Evolutionary conservation across 208 protist genomes (phyloP).

Genomic region (Trypanosoma vivax): DNA sequence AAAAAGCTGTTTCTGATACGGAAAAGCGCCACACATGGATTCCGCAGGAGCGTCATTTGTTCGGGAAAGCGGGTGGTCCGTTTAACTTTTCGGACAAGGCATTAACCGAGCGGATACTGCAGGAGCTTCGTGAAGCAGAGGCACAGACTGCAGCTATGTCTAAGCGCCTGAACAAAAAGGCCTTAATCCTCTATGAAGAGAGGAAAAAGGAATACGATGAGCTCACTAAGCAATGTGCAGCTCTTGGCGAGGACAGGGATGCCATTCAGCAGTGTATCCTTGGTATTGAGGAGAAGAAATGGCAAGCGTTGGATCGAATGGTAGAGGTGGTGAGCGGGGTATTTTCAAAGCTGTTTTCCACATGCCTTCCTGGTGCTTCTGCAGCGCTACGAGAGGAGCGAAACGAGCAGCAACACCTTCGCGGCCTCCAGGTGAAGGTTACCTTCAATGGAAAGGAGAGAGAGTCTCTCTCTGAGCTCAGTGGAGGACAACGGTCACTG

Average conservation of each 20-base stretch:
- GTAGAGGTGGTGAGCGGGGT: conserved; percentile 93
- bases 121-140: conserved; percentile 72
- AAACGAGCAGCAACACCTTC: conserved; percentile 64
- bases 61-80: conserved; percentile 34
- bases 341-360: conserved; percentile 98
- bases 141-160: conserved; percentile 58
- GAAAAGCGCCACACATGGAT: conserved; percentile 66
- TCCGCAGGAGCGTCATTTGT: conserved; percentile 24
- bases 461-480: conserved; percentile 97
- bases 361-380: conserved; percentile 94
- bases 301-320: conserved; percentile 93
- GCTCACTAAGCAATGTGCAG: conserved; percentile 91
- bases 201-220: conserved; percentile 96
- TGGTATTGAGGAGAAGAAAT: conserved; percentile 98
- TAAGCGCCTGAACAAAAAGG: conserved; percentile 90
- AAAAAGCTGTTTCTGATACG: conserved; percentile 41
- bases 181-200: conserved; percentile 92
- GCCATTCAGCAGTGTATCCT: conserved; percentile 94
- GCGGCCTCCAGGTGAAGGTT: conserved; percentile 93
- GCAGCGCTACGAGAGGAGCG: conserved; percentile 88
- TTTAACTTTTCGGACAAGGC: conserved; percentile 66
- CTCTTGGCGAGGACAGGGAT: conserved; percentile 93
- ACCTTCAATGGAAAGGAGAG: conserved; percentile 98
- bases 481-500: conserved; percentile 99
- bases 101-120: conserved; percentile 53